These are phyloP conservation scores for Asterella californica DNA, from an alignment of 225 moss, liverwort and hornwort genomes.

Conservation along the genomic window DNA sequence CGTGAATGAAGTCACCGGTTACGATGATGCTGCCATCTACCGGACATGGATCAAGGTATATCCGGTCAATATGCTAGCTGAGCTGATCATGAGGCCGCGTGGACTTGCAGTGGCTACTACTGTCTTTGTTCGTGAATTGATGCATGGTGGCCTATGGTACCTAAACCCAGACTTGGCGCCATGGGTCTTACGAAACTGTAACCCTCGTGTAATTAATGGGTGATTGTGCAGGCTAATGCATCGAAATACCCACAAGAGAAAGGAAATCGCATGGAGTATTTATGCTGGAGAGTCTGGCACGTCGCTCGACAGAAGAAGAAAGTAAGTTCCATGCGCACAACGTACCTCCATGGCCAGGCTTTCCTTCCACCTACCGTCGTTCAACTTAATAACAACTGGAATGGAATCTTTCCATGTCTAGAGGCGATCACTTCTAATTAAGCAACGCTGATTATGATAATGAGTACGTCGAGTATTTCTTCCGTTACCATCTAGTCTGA, in stretches of 20 bases:
- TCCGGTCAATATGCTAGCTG: not conserved
- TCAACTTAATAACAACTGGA: too few relatives aligned
- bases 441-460: too few relatives aligned
- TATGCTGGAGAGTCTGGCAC: conserved; percentile 88
- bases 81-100: not conserved
- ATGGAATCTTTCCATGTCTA: too few relatives aligned
- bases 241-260: conserved; percentile 63
- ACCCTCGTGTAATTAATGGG: too few relatives aligned
- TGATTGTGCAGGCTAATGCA: conserved; percentile 58
- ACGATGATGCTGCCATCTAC: conserved; percentile 60
- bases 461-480: too few relatives aligned
- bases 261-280: conserved; percentile 63
- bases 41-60: conserved; percentile 75
- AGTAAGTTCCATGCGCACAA: conserved; percentile 39
- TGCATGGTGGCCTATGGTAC: not conserved
- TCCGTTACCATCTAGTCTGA: too few relatives aligned
- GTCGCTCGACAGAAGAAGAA: conserved; percentile 69
- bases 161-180: too few relatives aligned
- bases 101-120: not conserved
- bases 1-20: conserved; percentile 67
- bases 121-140: not conserved
- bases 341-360: too few relatives aligned
- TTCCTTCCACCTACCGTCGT: too few relatives aligned
- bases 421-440: too few relatives aligned
- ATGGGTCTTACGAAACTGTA: too few relatives aligned